A percentile compares a stretch with the other conserved stretches of the same genome.
Conservation (phyloP, 1,284 basidiomycete species). For the Neolentinus lepideus region DNA sequence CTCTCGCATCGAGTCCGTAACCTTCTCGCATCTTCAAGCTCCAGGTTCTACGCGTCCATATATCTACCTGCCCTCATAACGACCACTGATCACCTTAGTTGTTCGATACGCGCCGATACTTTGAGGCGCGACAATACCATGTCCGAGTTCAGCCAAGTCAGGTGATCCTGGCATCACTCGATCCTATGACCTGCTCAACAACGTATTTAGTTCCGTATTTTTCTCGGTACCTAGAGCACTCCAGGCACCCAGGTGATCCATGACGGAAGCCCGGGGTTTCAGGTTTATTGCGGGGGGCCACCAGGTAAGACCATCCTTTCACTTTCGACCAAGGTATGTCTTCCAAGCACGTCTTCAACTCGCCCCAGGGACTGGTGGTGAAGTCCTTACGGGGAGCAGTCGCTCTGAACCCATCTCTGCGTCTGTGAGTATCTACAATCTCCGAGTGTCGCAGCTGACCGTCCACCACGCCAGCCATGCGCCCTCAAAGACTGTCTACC, state of each 20-base stretch:
- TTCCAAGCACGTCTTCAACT: conserved; percentile 38
- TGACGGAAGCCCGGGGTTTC: not conserved
- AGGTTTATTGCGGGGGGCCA: not conserved
- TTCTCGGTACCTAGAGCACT: not conserved
- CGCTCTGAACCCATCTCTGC: conserved; percentile 41
- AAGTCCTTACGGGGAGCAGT: conserved; percentile 48
- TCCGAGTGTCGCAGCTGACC: not conserved
- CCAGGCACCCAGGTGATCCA: not conserved
- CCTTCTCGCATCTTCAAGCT: no score
- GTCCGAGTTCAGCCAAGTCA: not conserved
- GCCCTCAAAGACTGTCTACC: conserved; percentile 31
- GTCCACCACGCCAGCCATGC: conserved; percentile 20
- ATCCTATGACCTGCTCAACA: not conserved
- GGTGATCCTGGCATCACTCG: not conserved
- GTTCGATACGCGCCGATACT: no score
- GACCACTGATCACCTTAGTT: no score
- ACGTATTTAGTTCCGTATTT: not conserved
- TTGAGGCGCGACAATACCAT: no score
- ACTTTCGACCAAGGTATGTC: conserved; percentile 13
- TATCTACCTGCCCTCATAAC: no score
- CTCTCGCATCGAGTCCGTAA: no score
- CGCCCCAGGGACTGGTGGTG: conserved; percentile 42
- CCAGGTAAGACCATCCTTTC: not conserved
- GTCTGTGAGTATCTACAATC: conserved; percentile 30
- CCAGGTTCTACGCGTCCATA: no score